Evolutionary conservation across 305 asterid species (phyloP), one percentile per base, ranked within the genome.

Genomic region (Solanum chacoense): DNA sequence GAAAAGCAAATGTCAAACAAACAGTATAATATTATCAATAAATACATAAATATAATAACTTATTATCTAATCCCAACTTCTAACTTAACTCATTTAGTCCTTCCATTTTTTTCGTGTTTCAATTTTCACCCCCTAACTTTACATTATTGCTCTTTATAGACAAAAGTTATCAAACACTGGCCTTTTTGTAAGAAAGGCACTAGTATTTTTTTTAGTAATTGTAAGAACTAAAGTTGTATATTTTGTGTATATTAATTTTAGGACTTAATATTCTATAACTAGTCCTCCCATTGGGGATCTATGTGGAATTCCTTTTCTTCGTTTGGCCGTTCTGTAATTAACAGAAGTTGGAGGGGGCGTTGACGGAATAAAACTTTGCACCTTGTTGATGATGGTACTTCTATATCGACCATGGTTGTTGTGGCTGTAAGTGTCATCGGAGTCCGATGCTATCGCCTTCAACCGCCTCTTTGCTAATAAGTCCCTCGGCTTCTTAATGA

Each of bases 271-370:
- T 28, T 88, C 90, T 81, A 71, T 42, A 2, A 88, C 38, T 31
- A 88, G 90, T 71, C 85, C 89, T 76, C 89, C 89, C 89, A 87
- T 92, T 7, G 98, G 98, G 94, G 98, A 93, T 89, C 98, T 91
- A 88, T 94, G 98, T 78, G 96, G 96, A 87, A 93, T 94, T 45
- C 96, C 96, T 94, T 95, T 95, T 78, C 96, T 93, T 36, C 96
- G 87, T 89, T 94, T 95, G 29, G 92, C 91, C 6, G 88, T 93
- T 36, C 94, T 91, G 92, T 69, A 91, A 80, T 42, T 91, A 18
- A 73, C 88, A n/a, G 94, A 89, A 11, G 93, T 92, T 32, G 93
- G 94, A 37, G 98, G 96, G 55, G 96, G 98, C 11, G 96, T 95
- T 8, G 96, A 93, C 34, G 96, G 98, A 8, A 92, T 91, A 77